Evolutionary conservation across 306 rosid species (phyloP), one percentile per base, ranked within the genome.

Genomic region (Vigna reflexopilosa): DNA sequence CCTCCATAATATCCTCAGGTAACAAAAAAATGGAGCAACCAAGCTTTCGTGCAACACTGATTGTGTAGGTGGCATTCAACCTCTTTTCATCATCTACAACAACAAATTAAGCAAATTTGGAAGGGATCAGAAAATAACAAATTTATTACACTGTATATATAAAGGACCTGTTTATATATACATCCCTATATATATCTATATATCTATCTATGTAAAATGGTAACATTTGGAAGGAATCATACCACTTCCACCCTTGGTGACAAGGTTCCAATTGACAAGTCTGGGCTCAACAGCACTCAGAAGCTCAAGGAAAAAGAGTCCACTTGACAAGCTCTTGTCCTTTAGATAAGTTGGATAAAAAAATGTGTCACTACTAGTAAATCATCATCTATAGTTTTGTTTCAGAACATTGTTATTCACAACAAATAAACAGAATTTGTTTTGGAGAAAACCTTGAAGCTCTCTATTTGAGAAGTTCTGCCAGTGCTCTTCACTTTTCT

Each of bases 231-330:
- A 36, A 13, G 75, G 54, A 87, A 88, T 34, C 82, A 71, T 90
- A 91, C 99, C 96, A 49, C 86, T 88, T 88, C 81, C 93, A 32
- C 99, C 99, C 92, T 96, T 96, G 67, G 94, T 85, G 67, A 93
- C 99, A 58, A 96, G 96, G 85, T 96, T 96, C 98, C 99, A 96
- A 38, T 96, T 96, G 81, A 96, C 98, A 73, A 96, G 93, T 80
- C 99, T 90, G 14, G 98, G 93, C 86, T 93, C 97, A 66, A 96
- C 96, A 20, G 98, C 91, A 84, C 98, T 93, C n/a, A 96, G 91
- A 87, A 96, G 98, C 83, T 91, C 97, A 61, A 96, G 93, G 80
- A 96, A 84, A 91, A 96, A 96, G 51, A 91, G 84, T 55, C 99
- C 98, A 75, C 72, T 91, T 32, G 99, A 86, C 78, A 96, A 86